These are phyloP conservation scores for Macrocybe sp. DNA, from an alignment of 1,284 basidiomycete species.

Conservation along the genomic window DNA sequence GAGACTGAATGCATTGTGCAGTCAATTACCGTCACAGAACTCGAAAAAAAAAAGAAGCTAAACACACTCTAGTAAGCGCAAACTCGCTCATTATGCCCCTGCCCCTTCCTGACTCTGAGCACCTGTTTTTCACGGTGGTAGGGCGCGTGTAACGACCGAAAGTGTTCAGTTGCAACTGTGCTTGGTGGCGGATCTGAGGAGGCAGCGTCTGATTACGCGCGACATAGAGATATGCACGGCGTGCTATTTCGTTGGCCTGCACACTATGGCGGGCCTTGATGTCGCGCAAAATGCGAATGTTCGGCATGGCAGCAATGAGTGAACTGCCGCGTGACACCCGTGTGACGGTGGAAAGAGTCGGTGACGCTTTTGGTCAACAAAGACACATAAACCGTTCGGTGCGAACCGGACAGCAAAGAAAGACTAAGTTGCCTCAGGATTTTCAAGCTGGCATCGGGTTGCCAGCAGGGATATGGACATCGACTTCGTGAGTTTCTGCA, in stretches of 20 bases:
- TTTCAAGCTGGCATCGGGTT: too few relatives aligned
- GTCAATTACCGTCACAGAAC: conserved; percentile 1
- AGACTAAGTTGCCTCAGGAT: too few relatives aligned
- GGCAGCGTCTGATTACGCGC: conserved; percentile 85
- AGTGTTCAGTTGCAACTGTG: conserved; percentile 91
- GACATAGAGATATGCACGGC: conserved; percentile 86
- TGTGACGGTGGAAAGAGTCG: neutral
- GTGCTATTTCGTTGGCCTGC: conserved; percentile 70
- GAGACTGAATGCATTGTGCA: conserved; percentile 50
- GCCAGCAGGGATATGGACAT: too few relatives aligned
- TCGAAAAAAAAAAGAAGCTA: conserved; percentile 8
- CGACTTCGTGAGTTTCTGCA: too few relatives aligned
- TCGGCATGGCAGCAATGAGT: conserved; percentile 29
- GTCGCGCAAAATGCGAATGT: conserved; percentile 68
- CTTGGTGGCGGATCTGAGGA: conserved; percentile 86
- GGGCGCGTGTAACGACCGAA: conserved; percentile 82
- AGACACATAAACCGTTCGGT: conserved; percentile 20
- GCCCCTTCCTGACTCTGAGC: conserved; percentile 79
- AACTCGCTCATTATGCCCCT: conserved; percentile 88
- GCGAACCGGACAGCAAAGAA: conserved; percentile 15
- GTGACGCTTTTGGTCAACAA: conserved; percentile 17
- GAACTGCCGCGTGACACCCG: neutral
- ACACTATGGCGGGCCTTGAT: conserved; percentile 72
- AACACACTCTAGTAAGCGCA: conserved; percentile 77
- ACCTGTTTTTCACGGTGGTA: conserved; percentile 84